These are phyloP conservation scores for Hyaloscypha hepaticicola DNA, from an alignment of 495 filamentous ascomycete species.

Conservation along the genomic window DNA sequence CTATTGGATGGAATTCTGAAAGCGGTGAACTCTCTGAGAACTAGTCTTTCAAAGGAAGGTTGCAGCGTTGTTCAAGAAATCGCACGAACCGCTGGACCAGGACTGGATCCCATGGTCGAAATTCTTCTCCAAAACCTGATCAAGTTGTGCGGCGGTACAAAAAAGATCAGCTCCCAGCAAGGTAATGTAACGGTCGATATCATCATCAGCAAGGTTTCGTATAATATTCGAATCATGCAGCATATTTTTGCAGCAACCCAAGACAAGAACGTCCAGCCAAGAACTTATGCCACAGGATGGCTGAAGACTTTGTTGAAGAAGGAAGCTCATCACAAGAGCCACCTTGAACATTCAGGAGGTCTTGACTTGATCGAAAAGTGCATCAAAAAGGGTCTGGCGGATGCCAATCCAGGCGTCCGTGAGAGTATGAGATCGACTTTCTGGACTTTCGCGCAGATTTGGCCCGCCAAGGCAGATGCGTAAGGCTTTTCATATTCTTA, in stretches of 20 bases:
- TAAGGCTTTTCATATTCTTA: constrained; percentile 40
- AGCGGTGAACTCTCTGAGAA: constrained; percentile 79
- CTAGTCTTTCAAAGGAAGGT: constrained; percentile 82
- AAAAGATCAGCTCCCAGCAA: constrained; percentile 82
- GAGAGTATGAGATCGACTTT: constrained; percentile 81
- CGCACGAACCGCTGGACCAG: constrained; percentile 70
- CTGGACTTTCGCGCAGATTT: constrained; percentile 75
- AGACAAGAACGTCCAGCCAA: constrained; percentile 88
- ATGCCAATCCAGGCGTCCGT: constrained; percentile 84
- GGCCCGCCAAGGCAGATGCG: constrained; percentile 75
- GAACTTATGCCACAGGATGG: constrained; percentile 79
- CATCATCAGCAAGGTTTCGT: constrained; percentile 75
- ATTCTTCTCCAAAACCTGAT: constrained; percentile 84
- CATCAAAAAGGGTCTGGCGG: constrained; percentile 79
- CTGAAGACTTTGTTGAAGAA: constrained; percentile 76
- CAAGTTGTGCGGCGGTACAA: constrained; percentile 82
- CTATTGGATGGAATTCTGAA: constrained; percentile 90
- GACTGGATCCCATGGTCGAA: constrained; percentile 86
- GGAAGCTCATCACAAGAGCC: constrained; percentile 73
- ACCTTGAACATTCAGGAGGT: constrained; percentile 80
- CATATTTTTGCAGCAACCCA: constrained; percentile 76
- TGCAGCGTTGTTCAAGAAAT: constrained; percentile 85
- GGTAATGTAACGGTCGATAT: constrained; percentile 74
- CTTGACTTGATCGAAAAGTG: constrained; percentile 82
- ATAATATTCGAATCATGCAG: constrained; percentile 74